Evolutionary conservation across 1,284 basidiomycete genomes (phyloP), one percentile per base, ranked within the genome.

Genomic region (Cutaneotrichosporon cavernicola): DNA sequence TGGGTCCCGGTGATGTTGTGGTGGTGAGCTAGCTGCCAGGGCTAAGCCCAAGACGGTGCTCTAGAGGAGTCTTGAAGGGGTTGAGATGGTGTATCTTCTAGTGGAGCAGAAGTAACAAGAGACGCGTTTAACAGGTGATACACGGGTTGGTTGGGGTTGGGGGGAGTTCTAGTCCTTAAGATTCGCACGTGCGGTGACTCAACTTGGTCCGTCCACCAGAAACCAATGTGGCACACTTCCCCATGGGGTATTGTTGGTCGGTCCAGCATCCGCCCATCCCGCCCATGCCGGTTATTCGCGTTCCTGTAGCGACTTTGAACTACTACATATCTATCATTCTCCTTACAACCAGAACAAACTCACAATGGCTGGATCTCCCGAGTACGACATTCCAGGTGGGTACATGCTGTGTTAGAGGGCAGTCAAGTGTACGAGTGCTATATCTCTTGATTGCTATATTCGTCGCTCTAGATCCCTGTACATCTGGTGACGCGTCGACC

Each of bases 301-400:
- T n/a, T n/a, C 50, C 22, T 30, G 50, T 16, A 22, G 13, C 13
- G 38, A 40, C 38, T 18, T 46, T 8, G 1, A 18, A 46, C 43
- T 8, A 46, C 43, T 3, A 26, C 50, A 51, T 51, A 2, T 14
- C 38, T 8, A 9, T 56, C 21, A n/a, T 14, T 36, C n/a, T n/a
- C 21, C 36, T 38, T 7, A 13, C 36, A 22, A 21, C 6, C 32
- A 16, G 11, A 40, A 56, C 21, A 22, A 18, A 6, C 18, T 56
- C 53, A 49, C 7, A 30, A 58, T 47, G 40, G 26, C 57, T 31
- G 22, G 30, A 31, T 9, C 40, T 47, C 22, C 59, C 16, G 26
- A 59, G 14, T 64, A 67, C 34, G 71, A 71, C 61, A 64, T 68
- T 40, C 62, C 63, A 43, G 69, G 69, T 67, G 34, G 31, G 68